Evolutionary conservation across 1,284 basidiomycete species (phyloP).

Genomic region (Fomes fomentarius): DNA sequence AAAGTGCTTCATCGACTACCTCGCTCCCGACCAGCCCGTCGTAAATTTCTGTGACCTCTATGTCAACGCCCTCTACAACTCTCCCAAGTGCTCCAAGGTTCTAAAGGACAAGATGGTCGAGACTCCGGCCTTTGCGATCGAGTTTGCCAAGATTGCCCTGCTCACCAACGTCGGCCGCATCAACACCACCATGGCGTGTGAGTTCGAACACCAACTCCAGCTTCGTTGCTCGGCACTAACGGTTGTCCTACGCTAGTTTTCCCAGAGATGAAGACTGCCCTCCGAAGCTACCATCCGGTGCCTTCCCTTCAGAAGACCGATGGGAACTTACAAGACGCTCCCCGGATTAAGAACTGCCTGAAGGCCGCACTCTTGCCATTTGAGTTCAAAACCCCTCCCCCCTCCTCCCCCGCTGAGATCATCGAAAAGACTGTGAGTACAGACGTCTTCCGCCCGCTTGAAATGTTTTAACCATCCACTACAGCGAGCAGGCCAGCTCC

Average conservation of each 20-base stretch:
- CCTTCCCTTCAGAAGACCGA: conserved; percentile 78
- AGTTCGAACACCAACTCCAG: conserved; percentile 32
- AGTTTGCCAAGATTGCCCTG: conserved; percentile 78
- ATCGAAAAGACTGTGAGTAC: conserved; percentile 59
- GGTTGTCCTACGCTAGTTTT: conserved; percentile 50
- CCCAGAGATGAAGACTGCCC: conserved; percentile 81
- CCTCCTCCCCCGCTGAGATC: conserved; percentile 73
- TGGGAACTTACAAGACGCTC: conserved; percentile 81
- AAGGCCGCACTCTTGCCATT: conserved; percentile 77
- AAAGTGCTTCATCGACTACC: conserved; percentile 51
- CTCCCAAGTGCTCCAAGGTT: conserved; percentile 66
- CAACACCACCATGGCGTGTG: conserved; percentile 86
- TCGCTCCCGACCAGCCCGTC: conserved; percentile 34
- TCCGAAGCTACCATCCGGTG: conserved; percentile 83
- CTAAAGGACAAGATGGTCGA: conserved; percentile 73
- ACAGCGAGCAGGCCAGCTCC: conserved; percentile 61
- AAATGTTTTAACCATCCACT: conserved; percentile 7
- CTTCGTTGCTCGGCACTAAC: conserved; percentile 3
- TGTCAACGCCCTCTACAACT: conserved; percentile 70
- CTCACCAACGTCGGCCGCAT: conserved; percentile 82
- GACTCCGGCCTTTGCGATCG: conserved; percentile 66
- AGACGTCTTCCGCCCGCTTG: neutral
- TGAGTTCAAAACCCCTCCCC: conserved; percentile 69
- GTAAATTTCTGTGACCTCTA: conserved; percentile 78
- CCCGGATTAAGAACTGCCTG: conserved; percentile 76